Conservation (phyloP, 2,329 filamentous ascomycete genomes). For the Sordariomycetes sp. region DNA sequence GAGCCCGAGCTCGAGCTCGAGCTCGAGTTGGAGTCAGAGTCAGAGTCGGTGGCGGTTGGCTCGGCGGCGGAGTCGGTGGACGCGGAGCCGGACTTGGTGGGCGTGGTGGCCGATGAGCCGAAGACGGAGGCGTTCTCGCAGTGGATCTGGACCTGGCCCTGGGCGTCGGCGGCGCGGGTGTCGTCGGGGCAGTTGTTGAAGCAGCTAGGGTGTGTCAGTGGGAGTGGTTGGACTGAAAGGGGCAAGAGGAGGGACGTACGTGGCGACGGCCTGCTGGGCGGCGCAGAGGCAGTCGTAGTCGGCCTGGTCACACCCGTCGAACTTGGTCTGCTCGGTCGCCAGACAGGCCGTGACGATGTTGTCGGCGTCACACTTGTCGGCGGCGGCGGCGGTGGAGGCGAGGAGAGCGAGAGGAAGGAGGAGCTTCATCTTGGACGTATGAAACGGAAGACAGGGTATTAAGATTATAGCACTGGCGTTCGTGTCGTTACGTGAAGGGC, state of each 20-base stretch:
- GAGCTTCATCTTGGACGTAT: constrained; percentile 31
- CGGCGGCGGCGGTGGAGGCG: constrained; percentile 17
- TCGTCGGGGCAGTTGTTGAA: constrained; percentile 48
- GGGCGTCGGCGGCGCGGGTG: constrained; percentile 19
- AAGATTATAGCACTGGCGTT: neutral
- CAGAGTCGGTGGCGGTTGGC: neutral
- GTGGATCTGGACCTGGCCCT: constrained; percentile 28
- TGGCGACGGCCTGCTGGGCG: constrained; percentile 30
- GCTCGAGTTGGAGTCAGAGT: constrained; percentile 3
- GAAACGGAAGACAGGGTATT: constrained; percentile 2
- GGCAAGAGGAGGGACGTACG: constrained; percentile 20
- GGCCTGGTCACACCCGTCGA: constrained; percentile 21
- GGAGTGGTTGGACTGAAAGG: neutral
- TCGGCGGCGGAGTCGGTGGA: neutral
- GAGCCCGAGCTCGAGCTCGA: no score
- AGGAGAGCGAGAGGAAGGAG: constrained; percentile 27
- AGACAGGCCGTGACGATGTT: constrained; percentile 37
- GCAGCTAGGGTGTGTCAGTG: constrained; percentile 24
- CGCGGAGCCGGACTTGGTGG: neutral
- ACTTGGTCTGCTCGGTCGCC: constrained; percentile 24
- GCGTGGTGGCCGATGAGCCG: neutral
- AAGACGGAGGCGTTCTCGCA: constrained; percentile 27
- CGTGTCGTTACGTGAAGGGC: neutral
- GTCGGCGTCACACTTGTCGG: constrained; percentile 27
- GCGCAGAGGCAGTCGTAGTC: constrained; percentile 38